Conservation (phyloP, 1,139 yeast species). For the Sugiyamaella pinicola region DNA sequence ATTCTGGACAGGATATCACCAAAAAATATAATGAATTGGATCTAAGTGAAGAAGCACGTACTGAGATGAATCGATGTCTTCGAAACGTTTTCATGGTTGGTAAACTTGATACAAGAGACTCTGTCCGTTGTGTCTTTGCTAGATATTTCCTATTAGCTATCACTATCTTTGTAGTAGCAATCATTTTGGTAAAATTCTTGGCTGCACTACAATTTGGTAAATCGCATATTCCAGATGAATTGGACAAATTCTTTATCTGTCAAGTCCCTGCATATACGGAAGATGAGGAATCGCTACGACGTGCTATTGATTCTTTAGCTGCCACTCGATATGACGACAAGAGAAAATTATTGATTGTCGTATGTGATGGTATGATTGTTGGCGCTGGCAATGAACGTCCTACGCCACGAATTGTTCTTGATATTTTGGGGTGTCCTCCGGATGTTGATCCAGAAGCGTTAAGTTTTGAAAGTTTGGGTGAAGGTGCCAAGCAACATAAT, state of each 20-base stretch:
- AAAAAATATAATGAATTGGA: slow-evolving; percentile 35
- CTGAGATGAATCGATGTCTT: slow-evolving; percentile 42
- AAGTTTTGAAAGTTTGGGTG: slow-evolving; percentile 46
- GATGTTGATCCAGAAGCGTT: slow-evolving; percentile 46
- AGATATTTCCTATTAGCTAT: slow-evolving; percentile 47
- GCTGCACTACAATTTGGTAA: slow-evolving; percentile 47
- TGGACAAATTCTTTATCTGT: slow-evolving; percentile 47
- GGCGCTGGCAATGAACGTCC: slow-evolving; percentile 50
- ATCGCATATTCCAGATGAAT: slow-evolving; percentile 42
- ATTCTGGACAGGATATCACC: slow-evolving; percentile 45
- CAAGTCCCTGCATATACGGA: slow-evolving; percentile 50
- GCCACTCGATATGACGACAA: slow-evolving; percentile 47
- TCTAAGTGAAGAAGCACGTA: slow-evolving; percentile 33
- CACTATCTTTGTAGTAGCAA: slow-evolving; percentile 44
- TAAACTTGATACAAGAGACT: slow-evolving; percentile 45
- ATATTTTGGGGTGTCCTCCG: slow-evolving; percentile 46
- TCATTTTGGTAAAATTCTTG: slow-evolving; percentile 44
- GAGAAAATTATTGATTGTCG: slow-evolving; percentile 45
- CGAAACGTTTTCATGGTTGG: slow-evolving; percentile 47
- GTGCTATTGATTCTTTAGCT: slow-evolving; percentile 49
- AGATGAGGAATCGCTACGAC: slow-evolving; percentile 46
- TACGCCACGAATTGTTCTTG: slow-evolving; percentile 48
- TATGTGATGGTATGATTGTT: slow-evolving; percentile 50
- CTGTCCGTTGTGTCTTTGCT: slow-evolving; percentile 45
- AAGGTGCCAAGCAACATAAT: slow-evolving; percentile 47